Conservation (phyloP, 768 basidiomycete species). For the Hypholoma sublateritium region DNA sequence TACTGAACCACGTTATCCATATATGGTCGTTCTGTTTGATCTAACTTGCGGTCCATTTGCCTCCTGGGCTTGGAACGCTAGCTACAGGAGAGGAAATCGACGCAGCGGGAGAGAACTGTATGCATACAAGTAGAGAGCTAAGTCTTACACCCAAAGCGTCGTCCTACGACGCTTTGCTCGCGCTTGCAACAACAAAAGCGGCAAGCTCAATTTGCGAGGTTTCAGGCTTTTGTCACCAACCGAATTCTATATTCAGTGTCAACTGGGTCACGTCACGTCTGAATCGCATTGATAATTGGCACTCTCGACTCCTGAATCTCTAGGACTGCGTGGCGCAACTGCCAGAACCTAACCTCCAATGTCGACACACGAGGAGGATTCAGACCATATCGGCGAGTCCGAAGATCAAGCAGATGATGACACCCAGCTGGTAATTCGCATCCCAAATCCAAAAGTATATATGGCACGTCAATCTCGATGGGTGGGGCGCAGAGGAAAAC, state of each 20-base stretch:
- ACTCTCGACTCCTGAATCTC: background rate
- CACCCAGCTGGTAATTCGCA: constrained; percentile 59
- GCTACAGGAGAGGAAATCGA: background rate
- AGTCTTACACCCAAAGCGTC: background rate
- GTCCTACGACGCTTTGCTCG: too few relatives aligned
- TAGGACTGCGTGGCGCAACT: constrained; percentile 1
- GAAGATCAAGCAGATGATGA: constrained; percentile 43
- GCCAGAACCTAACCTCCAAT: constrained; percentile 15
- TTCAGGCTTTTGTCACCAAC: constrained; percentile 19
- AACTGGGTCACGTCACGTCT: constrained; percentile 22
- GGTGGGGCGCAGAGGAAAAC: constrained; percentile 75
- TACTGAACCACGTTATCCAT: constrained; percentile 37
- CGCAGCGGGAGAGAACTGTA: background rate
- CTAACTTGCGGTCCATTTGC: background rate
- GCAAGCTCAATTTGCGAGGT: constrained; percentile 11
- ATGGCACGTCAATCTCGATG: constrained; percentile 71
- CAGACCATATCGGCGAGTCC: constrained; percentile 25
- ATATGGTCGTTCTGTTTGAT: constrained; percentile 26
- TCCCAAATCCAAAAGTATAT: constrained; percentile 66
- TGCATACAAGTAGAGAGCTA: too few relatives aligned
- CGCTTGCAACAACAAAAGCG: background rate
- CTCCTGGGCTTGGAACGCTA: background rate
- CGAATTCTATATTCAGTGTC: constrained; percentile 13
- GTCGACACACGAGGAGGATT: constrained; percentile 35
- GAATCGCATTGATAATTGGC: constrained; percentile 15